phyloP scores from a whole-genome alignment of 1,139 yeast genomes.

The Suhomyces panamericanus region DNA sequence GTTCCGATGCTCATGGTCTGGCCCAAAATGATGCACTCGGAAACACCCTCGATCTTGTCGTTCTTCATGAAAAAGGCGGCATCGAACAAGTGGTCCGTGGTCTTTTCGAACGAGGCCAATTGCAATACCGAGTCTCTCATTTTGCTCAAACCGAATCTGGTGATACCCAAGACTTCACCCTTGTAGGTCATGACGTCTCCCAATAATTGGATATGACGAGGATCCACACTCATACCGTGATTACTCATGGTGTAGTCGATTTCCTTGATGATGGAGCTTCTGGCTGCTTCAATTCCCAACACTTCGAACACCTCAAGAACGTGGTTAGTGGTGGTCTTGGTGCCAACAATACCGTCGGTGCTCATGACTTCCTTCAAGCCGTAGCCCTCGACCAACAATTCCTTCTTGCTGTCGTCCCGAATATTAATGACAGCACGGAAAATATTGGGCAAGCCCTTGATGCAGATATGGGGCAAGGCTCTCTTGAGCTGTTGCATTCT shows the following conservation, averaged over 20 bases:
- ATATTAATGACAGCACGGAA: slow-evolving; percentile 96
- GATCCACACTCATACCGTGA: slow-evolving; percentile 99
- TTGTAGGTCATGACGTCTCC: slow-evolving; percentile 99
- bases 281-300: slow-evolving; percentile 96
- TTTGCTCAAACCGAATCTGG: slow-evolving; percentile 95
- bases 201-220: slow-evolving; percentile 94
- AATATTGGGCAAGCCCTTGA: slow-evolving; percentile 88
- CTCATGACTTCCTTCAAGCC: slow-evolving; percentile 96
- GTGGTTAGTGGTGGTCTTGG: slow-evolving; percentile 87
- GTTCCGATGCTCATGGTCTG: slow-evolving; percentile 98
- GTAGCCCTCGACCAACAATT: slow-evolving; percentile 94
- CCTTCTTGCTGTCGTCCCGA: slow-evolving; percentile 81
- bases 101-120: slow-evolving; percentile 95
- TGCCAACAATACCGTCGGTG: slow-evolving; percentile 93
- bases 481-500: slow-evolving; percentile 89
- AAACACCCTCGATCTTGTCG: slow-evolving; percentile 95
- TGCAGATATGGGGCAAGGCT: slow-evolving; percentile 80
- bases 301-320: slow-evolving; percentile 86
- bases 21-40: slow-evolving; percentile 96
- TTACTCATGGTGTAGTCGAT: slow-evolving; percentile 97
- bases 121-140: slow-evolving; percentile 98
- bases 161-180: slow-evolving; percentile 97
- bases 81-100: slow-evolving; percentile 96
- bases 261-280: slow-evolving; percentile 88
- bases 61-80: slow-evolving; percentile 98